Evolutionary conservation across 2,329 filamentous ascomycete species (phyloP).

Genomic region (Fusarium globosum): DNA sequence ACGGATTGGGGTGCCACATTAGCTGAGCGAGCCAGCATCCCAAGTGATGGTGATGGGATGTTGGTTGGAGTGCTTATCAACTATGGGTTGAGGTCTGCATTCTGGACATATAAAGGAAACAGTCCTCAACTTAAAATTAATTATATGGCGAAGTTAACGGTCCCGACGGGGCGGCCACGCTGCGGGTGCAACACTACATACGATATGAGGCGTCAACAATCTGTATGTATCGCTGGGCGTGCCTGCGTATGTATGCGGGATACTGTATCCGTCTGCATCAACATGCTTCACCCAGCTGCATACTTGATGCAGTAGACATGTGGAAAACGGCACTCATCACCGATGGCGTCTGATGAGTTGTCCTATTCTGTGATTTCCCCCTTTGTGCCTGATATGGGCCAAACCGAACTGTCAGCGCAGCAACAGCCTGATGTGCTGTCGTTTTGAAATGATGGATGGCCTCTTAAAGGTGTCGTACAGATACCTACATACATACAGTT

Average conservation of each 20-base stretch:
- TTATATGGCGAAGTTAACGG: neutral
- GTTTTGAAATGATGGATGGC: constrained; percentile 11
- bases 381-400: constrained; percentile 24
- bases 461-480: neutral
- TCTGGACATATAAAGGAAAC: constrained; percentile 6
- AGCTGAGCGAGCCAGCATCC: constrained; percentile 23
- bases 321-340: constrained; percentile 17
- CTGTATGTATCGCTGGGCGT: constrained; percentile 15
- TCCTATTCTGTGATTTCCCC: constrained; percentile 9
- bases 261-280: constrained; percentile 25
- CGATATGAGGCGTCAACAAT: constrained; percentile 19
- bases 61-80: constrained; percentile 10
- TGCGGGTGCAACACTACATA: constrained; percentile 28
- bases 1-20: constrained; percentile 22
- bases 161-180: constrained; percentile 17
- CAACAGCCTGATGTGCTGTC: constrained; percentile 24
- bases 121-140: neutral
- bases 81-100: neutral
- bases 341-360: constrained; percentile 30
- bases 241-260: constrained; percentile 25
- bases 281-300: constrained; percentile 24
- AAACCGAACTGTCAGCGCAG: neutral
- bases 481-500: neutral
- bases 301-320: constrained; percentile 17
- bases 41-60: constrained; percentile 5